phyloP scores from a whole-genome alignment of 306 rosid genomes.

The Lathyrus sativus region DNA sequence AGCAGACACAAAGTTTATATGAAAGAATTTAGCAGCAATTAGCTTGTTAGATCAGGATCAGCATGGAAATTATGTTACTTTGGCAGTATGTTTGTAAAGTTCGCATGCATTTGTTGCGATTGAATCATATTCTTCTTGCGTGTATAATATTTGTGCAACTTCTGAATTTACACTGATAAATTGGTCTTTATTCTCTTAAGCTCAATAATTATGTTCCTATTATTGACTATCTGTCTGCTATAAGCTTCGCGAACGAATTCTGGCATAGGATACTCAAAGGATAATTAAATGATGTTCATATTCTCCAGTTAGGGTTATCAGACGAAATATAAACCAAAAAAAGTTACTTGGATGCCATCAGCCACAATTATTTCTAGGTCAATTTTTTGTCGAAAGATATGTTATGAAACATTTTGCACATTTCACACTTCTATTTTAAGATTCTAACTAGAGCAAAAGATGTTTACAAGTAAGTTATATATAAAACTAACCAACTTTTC shows the following conservation, averaged over 20 bases:
- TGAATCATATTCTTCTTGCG: not conserved
- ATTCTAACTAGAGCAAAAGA: not conserved
- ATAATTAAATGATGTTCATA: not conserved
- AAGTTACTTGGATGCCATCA: constrained; percentile 24
- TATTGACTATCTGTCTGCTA: not conserved
- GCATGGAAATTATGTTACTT: constrained; percentile 60
- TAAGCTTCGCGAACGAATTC: not conserved
- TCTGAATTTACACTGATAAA: not conserved
- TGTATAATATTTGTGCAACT: not conserved
- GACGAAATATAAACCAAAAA: not conserved
- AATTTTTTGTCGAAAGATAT: too few relatives aligned
- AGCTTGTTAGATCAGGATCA: constrained; percentile 91
- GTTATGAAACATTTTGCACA: not conserved
- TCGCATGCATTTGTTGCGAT: not conserved
- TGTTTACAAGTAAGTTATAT: not conserved
- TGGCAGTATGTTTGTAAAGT: not conserved
- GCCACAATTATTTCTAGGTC: constrained; percentile 36
- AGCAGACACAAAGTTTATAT: constrained; percentile 58
- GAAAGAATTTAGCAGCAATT: constrained; percentile 66
- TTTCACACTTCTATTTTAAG: not conserved
- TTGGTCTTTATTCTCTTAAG: not conserved
- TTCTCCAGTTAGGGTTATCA: not conserved
- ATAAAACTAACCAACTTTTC: constrained; percentile 32
- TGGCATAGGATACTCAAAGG: not conserved
- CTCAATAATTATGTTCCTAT: not conserved